phyloP scores from a whole-genome alignment of 2,329 filamentous ascomycete genomes.

The Coniochaeta sp. region DNA sequence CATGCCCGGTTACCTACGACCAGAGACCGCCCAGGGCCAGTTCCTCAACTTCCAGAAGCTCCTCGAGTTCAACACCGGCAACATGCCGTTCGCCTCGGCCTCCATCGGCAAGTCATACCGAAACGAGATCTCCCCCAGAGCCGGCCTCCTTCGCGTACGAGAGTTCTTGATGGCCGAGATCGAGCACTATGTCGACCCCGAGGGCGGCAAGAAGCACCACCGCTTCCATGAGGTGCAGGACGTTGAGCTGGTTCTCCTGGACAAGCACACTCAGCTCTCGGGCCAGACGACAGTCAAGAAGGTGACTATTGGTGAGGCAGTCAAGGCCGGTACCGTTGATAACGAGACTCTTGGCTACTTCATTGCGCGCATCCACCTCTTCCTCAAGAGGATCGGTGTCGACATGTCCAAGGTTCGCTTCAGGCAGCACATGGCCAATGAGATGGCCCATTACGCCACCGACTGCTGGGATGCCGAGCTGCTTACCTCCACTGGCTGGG shows the following conservation, averaged over 20 bases:
- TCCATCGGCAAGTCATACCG: slow-evolving; percentile 97
- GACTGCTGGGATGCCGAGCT: slow-evolving; percentile 99
- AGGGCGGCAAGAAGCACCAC: slow-evolving; percentile 88
- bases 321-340: slow-evolving; percentile 75
- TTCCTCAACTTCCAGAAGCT: slow-evolving; percentile 97
- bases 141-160: slow-evolving; percentile 85
- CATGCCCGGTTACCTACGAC: slow-evolving; percentile 75
- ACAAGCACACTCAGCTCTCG: slow-evolving; percentile 76
- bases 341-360: slow-evolving; percentile 99
- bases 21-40: slow-evolving; percentile 96
- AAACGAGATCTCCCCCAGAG: slow-evolving; percentile 92
- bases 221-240: slow-evolving; percentile 83
- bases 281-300: slow-evolving; percentile 72
- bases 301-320: slow-evolving; percentile 79
- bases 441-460: slow-evolving; percentile 81
- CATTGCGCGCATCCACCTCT: slow-evolving; percentile 85
- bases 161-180: slow-evolving; percentile 99
- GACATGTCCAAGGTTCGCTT: slow-evolving; percentile 87
- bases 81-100: slow-evolving; percentile 95
- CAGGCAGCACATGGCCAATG: slow-evolving; percentile 85
- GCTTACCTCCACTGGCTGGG: slow-evolving; percentile 88
- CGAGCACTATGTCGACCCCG: slow-evolving; percentile 94
- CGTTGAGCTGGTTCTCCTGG: slow-evolving; percentile 75
- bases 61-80: slow-evolving; percentile 89
- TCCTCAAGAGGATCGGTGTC: slow-evolving; percentile 81